Percentiles rank a stretch among this genome's conserved stretches.
Conservation (phyloP, 805 yeast genomes). For the Suhomyces prunicola region DNA sequence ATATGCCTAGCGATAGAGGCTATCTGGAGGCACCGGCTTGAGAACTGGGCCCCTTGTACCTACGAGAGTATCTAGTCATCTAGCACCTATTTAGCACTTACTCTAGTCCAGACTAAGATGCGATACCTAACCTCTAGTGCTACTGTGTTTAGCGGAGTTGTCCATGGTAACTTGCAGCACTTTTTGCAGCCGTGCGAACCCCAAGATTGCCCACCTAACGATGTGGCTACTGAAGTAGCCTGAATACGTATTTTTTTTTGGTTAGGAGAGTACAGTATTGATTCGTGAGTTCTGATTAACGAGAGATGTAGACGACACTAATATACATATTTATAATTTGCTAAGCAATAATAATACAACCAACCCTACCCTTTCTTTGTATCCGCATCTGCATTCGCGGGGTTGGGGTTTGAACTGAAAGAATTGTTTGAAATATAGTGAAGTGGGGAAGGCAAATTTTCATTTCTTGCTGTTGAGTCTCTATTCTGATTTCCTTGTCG, state of each 20-base stretch:
- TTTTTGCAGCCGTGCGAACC: neutral
- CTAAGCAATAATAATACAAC: neutral
- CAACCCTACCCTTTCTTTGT: neutral
- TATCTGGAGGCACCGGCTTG: neutral
- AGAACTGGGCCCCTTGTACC: neutral
- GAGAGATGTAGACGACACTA: neutral
- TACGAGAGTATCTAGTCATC: neutral
- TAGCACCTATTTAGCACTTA: neutral
- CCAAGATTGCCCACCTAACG: too few relatives aligned
- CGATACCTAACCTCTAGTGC: neutral
- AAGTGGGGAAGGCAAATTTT: constrained; percentile 18
- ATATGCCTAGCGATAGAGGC: neutral
- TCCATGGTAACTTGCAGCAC: neutral
- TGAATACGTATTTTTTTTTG: too few relatives aligned
- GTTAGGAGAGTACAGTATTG: too few relatives aligned
- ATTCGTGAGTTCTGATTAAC: too few relatives aligned
- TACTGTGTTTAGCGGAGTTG: neutral
- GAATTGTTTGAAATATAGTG: constrained; percentile 15
- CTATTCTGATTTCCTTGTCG: neutral
- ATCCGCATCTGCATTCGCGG: neutral
- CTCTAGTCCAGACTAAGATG: neutral
- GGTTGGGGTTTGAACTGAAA: constrained; percentile 1
- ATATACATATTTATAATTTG: neutral
- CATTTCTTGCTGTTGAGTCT: constrained; percentile 2
- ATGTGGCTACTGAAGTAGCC: too few relatives aligned